Evolutionary conservation across 495 filamentous ascomycete species (phyloP).

Genomic region (Podospora pseudoanserina): DNA sequence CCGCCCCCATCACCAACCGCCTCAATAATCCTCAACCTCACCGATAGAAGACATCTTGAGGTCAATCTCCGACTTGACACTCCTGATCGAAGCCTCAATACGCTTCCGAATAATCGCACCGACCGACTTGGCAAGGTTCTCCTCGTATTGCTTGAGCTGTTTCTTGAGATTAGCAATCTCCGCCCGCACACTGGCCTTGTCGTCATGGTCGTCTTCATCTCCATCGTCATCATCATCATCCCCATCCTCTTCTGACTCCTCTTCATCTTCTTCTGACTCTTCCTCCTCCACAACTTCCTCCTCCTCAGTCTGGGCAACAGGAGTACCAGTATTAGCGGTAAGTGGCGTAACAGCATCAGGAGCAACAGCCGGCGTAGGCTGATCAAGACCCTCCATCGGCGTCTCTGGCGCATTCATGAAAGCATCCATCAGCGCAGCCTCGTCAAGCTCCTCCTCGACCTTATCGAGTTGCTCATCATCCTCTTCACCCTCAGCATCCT

Average conservation of each 20-base stretch:
- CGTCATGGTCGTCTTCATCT: slow-evolving; percentile 42
- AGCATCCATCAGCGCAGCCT: slow-evolving; percentile 41
- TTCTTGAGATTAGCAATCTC: slow-evolving; percentile 55
- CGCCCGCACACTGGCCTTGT: slow-evolving; percentile 46
- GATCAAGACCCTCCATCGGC: slow-evolving; percentile 27
- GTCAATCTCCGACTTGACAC: slow-evolving; percentile 52
- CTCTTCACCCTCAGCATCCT: slow-evolving; percentile 55
- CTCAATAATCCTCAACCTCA: slow-evolving; percentile 36
- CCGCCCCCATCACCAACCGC: neutral
- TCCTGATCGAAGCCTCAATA: slow-evolving; percentile 50
- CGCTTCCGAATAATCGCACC: slow-evolving; percentile 53
- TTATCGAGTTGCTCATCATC: slow-evolving; percentile 31
- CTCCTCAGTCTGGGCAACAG: slow-evolving; percentile 28
- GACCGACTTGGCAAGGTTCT: slow-evolving; percentile 34
- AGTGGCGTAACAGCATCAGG: slow-evolving; percentile 39
- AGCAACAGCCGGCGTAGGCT: slow-evolving; percentile 33
- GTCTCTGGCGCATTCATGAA: slow-evolving; percentile 31
- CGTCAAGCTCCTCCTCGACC: slow-evolving; percentile 24
- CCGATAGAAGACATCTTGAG: slow-evolving; percentile 56
- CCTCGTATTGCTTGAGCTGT: slow-evolving; percentile 36
- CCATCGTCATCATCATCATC: slow-evolving; percentile 48
- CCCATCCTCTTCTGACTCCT: slow-evolving; percentile 47
- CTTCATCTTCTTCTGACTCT: slow-evolving; percentile 45
- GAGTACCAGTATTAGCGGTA: slow-evolving; percentile 33
- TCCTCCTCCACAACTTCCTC: slow-evolving; percentile 48